Conservation (phyloP, 345 rosid species). For the Cardamine occulta region DNA sequence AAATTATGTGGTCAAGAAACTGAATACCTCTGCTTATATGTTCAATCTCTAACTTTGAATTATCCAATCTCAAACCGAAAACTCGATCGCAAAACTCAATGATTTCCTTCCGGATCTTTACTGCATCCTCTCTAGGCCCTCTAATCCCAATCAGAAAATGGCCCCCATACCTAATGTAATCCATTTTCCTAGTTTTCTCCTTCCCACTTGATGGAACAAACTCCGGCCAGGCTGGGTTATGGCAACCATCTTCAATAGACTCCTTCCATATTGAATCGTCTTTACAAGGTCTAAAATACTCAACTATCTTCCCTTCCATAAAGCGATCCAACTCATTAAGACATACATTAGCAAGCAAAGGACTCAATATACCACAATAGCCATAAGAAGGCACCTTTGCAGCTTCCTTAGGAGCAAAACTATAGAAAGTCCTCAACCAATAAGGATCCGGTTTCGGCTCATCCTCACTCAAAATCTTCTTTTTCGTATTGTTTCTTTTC, state of each 20-base stretch:
- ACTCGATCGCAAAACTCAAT: conserved; percentile 67
- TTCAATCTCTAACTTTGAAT: conserved; percentile 77
- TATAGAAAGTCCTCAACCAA: conserved; percentile 86
- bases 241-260: conserved; percentile 80
- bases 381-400: conserved; percentile 86
- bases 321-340: conserved; percentile 80
- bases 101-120: conserved; percentile 63
- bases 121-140: conserved; percentile 92
- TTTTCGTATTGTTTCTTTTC: conserved; percentile 61
- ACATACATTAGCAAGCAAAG: conserved; percentile 83
- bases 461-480: conserved; percentile 72
- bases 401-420: conserved; percentile 92
- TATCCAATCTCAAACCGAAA: conserved; percentile 70
- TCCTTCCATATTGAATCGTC: conserved; percentile 89
- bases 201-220: conserved; percentile 91
- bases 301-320: conserved; percentile 72
- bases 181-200: conserved; percentile 96
- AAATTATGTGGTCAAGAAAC: conserved; percentile 91
- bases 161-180: conserved; percentile 82
- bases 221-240: conserved; percentile 99
- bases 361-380: conserved; percentile 84
- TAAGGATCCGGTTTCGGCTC: conserved; percentile 98
- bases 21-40: conserved; percentile 85
- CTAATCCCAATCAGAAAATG: conserved; percentile 91
- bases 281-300: conserved; percentile 76